These are phyloP conservation scores for Dittrichia graveolens DNA, from an alignment of 129 eudicot species.

Conservation along the genomic window DNA sequence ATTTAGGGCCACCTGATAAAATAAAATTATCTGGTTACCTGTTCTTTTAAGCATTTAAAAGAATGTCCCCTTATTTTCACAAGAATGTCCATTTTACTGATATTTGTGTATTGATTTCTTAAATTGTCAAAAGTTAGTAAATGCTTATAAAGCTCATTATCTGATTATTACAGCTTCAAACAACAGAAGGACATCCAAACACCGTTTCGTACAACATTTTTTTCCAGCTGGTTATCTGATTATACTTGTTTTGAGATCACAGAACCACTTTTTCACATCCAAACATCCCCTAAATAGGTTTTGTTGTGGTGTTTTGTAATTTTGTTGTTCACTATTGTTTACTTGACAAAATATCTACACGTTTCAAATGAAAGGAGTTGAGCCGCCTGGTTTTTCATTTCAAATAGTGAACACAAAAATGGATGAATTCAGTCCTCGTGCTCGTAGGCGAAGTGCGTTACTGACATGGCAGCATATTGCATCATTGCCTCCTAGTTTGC, in stretches of 20 bases:
- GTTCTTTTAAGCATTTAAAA: not conserved
- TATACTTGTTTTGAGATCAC: no score
- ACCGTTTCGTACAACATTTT: no score
- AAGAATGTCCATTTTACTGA: not conserved
- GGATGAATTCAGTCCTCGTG: conserved; percentile 95
- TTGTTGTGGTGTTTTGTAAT: conserved; percentile 9
- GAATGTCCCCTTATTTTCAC: not conserved
- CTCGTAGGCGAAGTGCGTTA: conserved; percentile 96
- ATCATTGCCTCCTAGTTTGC: conserved; percentile 95
- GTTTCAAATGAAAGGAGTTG: conserved; percentile 90
- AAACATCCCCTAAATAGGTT: not conserved
- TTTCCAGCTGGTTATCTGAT: no score
- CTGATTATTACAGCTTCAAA: not conserved
- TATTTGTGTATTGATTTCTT: not conserved
- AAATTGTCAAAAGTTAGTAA: not conserved
- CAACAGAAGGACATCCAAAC: no score
- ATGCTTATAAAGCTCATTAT: not conserved
- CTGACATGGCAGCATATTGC: conserved; percentile 99
- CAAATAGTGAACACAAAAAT: conserved; percentile 92
- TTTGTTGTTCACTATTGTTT: conserved; percentile 18
- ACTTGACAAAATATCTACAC: conserved; percentile 85
- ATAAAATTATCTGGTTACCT: not conserved
- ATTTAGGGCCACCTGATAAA: not conserved
- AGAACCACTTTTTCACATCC: not conserved
- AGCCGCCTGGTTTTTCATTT: conserved; percentile 93